Conservation (phyloP, 805 yeast genomes). For the Kluyveromyces aestuarii region DNA sequence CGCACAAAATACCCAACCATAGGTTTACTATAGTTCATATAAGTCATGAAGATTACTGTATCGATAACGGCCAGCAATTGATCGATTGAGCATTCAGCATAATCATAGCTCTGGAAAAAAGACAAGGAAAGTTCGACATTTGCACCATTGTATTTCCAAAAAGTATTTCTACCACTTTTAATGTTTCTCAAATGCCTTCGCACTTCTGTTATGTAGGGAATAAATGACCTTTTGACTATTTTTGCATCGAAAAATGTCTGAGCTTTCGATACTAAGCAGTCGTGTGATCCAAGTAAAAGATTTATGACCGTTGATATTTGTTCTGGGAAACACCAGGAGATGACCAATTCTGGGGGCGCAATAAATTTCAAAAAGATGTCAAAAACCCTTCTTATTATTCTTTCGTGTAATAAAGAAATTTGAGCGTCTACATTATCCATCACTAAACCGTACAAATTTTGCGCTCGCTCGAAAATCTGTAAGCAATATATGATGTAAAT, state of each 20-base stretch:
- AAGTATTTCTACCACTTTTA: conserved; percentile 8
- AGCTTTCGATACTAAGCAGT: conserved; percentile 5
- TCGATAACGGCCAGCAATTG: conserved; percentile 47
- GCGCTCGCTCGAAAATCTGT: conserved; percentile 15
- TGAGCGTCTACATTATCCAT: background rate
- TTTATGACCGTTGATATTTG: conserved; percentile 19
- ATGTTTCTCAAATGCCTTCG: conserved; percentile 35
- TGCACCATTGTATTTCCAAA: conserved; percentile 16
- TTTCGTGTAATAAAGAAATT: conserved; percentile 9
- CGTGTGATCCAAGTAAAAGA: conserved; percentile 10
- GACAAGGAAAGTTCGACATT: conserved; percentile 16
- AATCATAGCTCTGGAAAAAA: conserved; percentile 24
- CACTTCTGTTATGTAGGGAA: conserved; percentile 39
- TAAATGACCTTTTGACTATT: conserved; percentile 27
- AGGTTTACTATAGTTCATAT: conserved; percentile 56
- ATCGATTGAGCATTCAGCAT: conserved; percentile 29
- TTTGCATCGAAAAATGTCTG: conserved; percentile 3
- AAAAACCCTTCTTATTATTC: conserved; percentile 15
- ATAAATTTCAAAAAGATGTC: conserved; percentile 40
- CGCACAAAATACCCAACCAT: conserved; percentile 79
- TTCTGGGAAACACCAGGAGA: conserved; percentile 36
- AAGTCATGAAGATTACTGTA: conserved; percentile 68
- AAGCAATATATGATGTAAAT: conserved; percentile 24
- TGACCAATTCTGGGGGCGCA: conserved; percentile 50
- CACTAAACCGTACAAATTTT: conserved; percentile 3